Evolutionary conservation across 345 rosid genomes (phyloP).

Genomic region (Ceriops decandra): DNA sequence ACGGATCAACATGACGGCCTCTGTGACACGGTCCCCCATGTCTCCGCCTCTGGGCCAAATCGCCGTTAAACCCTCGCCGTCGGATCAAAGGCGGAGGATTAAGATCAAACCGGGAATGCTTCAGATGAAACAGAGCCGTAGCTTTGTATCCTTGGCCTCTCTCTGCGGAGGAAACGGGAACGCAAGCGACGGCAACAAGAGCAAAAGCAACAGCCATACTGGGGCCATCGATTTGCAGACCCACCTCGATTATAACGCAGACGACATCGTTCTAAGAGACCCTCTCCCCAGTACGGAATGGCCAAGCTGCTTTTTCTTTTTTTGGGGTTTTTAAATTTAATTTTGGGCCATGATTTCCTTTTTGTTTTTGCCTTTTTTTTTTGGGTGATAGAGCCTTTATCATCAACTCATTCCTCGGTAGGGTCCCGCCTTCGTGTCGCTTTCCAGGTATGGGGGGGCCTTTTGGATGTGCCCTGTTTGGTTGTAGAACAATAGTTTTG

Average conservation of each 20-base stretch:
- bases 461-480: background rate
- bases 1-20: constrained; percentile 38
- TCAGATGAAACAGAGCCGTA: constrained; percentile 24
- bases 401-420: constrained; percentile 52
- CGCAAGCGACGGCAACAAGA: constrained; percentile 12
- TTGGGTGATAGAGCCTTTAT: constrained; percentile 58
- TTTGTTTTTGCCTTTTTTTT: background rate
- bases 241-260: constrained; percentile 26
- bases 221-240: constrained; percentile 39
- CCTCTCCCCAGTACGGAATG: constrained; percentile 58
- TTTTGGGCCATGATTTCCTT: background rate
- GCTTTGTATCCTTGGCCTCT: constrained; percentile 27
- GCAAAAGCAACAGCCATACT: constrained; percentile 15
- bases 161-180: constrained; percentile 23
- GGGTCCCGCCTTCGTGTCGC: constrained; percentile 90
- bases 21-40: constrained; percentile 31
- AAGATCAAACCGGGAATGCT: constrained; percentile 9
- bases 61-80: constrained; percentile 19
- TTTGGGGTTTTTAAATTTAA: background rate
- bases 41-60: constrained; percentile 26
- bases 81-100: constrained; percentile 20
- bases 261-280: constrained; percentile 30
- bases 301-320: background rate
- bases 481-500: background rate
- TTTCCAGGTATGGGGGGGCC: constrained; percentile 54